Evolutionary conservation across 805 yeast species (phyloP).

Genomic region (Nakazawaea holstii): DNA sequence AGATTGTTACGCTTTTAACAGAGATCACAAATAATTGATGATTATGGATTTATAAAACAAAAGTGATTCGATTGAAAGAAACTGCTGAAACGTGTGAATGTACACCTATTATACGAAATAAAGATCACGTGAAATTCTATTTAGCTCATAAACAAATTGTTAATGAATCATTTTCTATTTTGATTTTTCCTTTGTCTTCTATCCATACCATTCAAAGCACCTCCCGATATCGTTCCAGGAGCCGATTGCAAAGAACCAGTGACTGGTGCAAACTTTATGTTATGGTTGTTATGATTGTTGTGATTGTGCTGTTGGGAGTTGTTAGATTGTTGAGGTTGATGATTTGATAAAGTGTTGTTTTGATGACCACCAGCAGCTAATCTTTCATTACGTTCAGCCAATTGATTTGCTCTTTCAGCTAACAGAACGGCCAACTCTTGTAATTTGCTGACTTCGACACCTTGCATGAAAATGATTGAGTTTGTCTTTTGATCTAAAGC

Average conservation of each 20-base stretch:
- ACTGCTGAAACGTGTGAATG: no score
- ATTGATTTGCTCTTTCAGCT: conserved; percentile 73
- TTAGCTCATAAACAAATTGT: not conserved
- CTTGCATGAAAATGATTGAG: conserved; percentile 63
- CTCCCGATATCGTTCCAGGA: conserved; percentile 29
- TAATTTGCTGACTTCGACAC: conserved; percentile 75
- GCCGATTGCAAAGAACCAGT: conserved; percentile 28
- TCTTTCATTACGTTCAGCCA: conserved; percentile 82
- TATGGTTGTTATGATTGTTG: conserved; percentile 21
- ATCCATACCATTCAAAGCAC: conserved; percentile 32
- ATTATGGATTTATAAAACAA: no score
- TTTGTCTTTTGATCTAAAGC: conserved; percentile 61
- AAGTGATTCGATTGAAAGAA: no score
- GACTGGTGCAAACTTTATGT: conserved; percentile 21
- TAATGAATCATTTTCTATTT: not conserved
- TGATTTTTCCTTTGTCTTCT: conserved; percentile 21
- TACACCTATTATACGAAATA: not conserved
- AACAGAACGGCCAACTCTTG: conserved; percentile 84
- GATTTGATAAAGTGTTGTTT: conserved; percentile 20
- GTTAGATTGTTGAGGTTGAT: conserved; percentile 2
- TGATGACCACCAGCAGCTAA: conserved; percentile 73
- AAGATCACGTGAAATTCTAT: not conserved
- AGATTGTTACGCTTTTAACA: no score
- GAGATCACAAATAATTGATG: no score
- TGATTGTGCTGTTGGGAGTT: conserved; percentile 14